Conservation (phyloP, 192 early-diverging fungal species). For the Dispira parvispora region DNA sequence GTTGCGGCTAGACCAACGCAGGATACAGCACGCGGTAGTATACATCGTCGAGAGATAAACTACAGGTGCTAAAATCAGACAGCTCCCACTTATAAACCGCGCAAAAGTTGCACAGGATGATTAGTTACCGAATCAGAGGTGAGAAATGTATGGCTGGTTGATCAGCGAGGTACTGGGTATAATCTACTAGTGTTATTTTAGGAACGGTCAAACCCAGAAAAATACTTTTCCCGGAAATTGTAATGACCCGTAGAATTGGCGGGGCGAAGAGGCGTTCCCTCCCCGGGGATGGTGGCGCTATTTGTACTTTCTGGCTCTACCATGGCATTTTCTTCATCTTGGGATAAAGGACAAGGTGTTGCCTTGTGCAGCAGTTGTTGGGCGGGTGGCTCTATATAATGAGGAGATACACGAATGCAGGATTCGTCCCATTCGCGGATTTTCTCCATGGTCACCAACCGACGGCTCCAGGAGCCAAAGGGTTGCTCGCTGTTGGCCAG, state of each 20-base stretch:
- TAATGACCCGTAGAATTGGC: background rate
- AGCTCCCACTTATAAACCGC: too few species aligned
- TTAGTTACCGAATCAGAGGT: too few species aligned
- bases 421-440: slow-evolving; percentile 16
- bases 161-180: too few species aligned
- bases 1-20: too few species aligned
- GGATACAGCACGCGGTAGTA: too few species aligned
- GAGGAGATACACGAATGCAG: background rate
- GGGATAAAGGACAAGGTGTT: background rate
- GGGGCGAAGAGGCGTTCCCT: background rate
- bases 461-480: slow-evolving; percentile 83
- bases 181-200: too few species aligned
- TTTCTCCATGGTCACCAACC: slow-evolving; percentile 95
- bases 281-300: background rate
- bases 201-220: background rate
- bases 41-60: too few species aligned
- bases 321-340: background rate
- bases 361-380: background rate
- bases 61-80: too few species aligned
- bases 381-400: background rate
- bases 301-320: background rate
- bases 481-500: slow-evolving; percentile 87
- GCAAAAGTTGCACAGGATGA: too few species aligned
- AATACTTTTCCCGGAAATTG: slow-evolving; percentile 11
- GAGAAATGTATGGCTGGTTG: too few species aligned